These are phyloP conservation scores for Xylariaceae sp. DNA, from an alignment of 2,329 filamentous ascomycete genomes.

Conservation along the genomic window DNA sequence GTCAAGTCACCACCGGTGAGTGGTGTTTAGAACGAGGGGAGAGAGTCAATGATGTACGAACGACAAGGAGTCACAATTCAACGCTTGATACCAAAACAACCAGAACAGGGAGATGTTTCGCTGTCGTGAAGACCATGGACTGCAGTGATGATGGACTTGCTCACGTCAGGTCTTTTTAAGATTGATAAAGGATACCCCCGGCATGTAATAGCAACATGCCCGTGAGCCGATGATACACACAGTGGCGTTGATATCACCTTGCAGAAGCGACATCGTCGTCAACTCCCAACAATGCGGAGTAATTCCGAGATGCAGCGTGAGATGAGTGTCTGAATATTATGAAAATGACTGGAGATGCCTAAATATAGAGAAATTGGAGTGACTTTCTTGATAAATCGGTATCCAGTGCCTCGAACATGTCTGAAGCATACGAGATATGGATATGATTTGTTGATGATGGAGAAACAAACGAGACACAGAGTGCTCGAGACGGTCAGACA, in stretches of 20 bases:
- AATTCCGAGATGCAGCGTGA: background rate
- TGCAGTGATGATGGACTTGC: background rate
- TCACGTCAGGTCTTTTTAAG: background rate
- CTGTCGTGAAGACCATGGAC: no score
- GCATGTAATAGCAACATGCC: background rate
- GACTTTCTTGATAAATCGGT: no score
- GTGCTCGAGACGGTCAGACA: background rate
- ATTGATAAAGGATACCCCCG: no score
- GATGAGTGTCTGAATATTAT: background rate
- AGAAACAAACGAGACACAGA: background rate
- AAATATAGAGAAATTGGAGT: no score
- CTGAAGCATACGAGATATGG: no score
- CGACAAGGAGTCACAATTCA: no score
- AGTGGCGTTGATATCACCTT: background rate
- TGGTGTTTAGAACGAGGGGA: no score
- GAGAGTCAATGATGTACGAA: no score
- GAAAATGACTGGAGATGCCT: background rate
- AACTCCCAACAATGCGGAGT: background rate
- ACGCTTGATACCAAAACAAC: no score
- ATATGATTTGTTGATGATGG: background rate
- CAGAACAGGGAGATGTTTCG: no score
- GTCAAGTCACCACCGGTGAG: background rate
- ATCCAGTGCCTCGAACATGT: no score
- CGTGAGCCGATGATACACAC: background rate
- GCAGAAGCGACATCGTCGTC: background rate